These are phyloP conservation scores for Iberis pinnata DNA, from an alignment of 345 rosid species.

Conservation along the genomic window DNA sequence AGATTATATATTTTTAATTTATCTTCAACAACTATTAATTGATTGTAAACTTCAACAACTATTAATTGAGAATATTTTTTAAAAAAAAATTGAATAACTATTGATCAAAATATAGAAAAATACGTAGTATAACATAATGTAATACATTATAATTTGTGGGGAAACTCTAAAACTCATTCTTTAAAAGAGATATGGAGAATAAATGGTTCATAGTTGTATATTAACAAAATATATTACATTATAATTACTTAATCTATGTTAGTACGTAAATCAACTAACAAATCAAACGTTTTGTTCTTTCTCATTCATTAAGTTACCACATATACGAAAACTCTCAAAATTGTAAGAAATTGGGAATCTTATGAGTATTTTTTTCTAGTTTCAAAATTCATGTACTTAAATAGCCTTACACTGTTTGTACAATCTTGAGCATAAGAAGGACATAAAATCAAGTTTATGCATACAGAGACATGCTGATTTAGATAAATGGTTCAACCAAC, in stretches of 20 bases:
- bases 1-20: not conserved
- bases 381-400: not conserved
- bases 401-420: not conserved
- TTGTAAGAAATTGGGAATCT: not conserved
- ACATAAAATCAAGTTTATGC: slow-evolving; percentile 1
- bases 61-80: no score
- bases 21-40: no score
- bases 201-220: slow-evolving; percentile 4
- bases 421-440: slow-evolving; percentile 6
- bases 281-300: not conserved
- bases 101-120: no score
- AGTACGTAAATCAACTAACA: slow-evolving; percentile 6
- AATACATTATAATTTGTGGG: no score
- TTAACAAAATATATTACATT: no score
- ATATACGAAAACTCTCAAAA: slow-evolving; percentile 4
- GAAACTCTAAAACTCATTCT: no score
- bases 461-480: slow-evolving; percentile 6
- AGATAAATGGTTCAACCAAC: not conserved
- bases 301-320: slow-evolving; percentile 1
- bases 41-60: no score
- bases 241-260: not conserved
- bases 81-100: no score
- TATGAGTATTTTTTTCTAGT: not conserved
- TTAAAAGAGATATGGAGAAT: no score
- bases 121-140: no score